Evolutionary conservation across 75 land plant genomes (phyloP).

Genomic region (Sequoia sempervirens): DNA sequence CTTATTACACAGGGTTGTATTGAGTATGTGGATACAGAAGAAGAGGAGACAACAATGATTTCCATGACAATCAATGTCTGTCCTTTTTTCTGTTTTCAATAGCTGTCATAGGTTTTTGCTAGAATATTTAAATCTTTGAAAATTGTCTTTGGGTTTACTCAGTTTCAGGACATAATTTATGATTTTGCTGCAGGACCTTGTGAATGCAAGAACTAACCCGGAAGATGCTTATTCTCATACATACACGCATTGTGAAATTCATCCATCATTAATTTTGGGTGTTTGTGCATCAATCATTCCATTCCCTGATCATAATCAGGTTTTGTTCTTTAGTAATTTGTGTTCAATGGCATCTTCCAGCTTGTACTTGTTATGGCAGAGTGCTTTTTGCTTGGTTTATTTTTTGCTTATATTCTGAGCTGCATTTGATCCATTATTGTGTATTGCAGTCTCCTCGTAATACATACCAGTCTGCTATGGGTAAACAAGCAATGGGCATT

Average conservation of each 20-base stretch:
- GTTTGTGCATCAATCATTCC: conserved; percentile 99
- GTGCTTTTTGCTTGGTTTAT: not conserved
- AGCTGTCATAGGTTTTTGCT: not conserved
- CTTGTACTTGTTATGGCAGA: not conserved
- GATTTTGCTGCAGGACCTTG: conserved; percentile 68
- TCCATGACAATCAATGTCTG: conserved; percentile 96
- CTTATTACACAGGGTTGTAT: conserved; percentile 94
- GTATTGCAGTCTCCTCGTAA: conserved; percentile 92
- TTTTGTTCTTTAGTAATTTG: conserved; percentile 8
- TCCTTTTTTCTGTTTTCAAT: not conserved
- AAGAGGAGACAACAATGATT: conserved; percentile 99
- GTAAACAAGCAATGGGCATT: conserved; percentile 99
- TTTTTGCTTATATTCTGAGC: not conserved
- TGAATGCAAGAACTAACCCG: conserved; percentile 78
- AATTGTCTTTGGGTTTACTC: not conserved
- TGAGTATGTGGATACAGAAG: conserved; percentile 98
- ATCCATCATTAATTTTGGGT: conserved; percentile 96
- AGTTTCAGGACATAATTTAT: conserved; percentile 4
- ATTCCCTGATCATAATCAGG: conserved; percentile 99
- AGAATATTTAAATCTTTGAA: not conserved
- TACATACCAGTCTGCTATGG: conserved; percentile 99
- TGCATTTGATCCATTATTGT: not conserved
- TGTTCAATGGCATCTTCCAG: not conserved
- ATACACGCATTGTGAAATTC: conserved; percentile 99
- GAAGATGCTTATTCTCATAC: conserved; percentile 89